phyloP scores from a whole-genome alignment of 192 early-diverging fungal genomes.

The Oehlia diaphana region DNA sequence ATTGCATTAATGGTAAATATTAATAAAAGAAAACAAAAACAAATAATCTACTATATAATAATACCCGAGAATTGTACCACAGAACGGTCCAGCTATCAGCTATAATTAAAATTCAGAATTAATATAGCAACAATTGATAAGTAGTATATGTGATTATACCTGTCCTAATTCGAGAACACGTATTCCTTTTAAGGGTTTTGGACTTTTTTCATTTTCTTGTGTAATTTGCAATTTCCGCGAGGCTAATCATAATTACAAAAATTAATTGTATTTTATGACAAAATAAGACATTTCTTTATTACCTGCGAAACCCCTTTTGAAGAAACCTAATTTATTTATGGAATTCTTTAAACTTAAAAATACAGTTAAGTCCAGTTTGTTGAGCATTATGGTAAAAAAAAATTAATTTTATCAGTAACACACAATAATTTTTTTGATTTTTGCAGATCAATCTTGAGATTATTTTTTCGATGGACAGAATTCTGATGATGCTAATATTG shows the following conservation, averaged over 20 bases:
- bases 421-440: no score
- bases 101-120: not conserved
- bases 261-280: not conserved
- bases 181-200: slow-evolving; percentile 43
- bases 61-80: slow-evolving; percentile 52
- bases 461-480: no score
- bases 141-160: slow-evolving; percentile 26
- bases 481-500: no score
- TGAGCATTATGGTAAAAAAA: no score
- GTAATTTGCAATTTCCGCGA: not conserved
- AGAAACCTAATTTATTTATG: no score
- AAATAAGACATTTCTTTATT: not conserved
- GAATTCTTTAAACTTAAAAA: no score
- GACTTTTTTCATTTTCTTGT: not conserved
- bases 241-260: not conserved
- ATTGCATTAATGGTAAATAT: not conserved
- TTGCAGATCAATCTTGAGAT: no score
- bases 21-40: not conserved
- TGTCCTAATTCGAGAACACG: slow-evolving; percentile 46
- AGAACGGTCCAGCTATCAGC: slow-evolving; percentile 54
- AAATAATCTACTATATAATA: no score
- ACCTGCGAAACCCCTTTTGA: not conserved
- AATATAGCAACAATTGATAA: not conserved
- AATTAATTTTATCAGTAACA: no score
- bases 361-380: no score